Evolutionary conservation across 2,329 filamentous ascomycete genomes (phyloP).

Genomic region (Alternaria longipes): DNA sequence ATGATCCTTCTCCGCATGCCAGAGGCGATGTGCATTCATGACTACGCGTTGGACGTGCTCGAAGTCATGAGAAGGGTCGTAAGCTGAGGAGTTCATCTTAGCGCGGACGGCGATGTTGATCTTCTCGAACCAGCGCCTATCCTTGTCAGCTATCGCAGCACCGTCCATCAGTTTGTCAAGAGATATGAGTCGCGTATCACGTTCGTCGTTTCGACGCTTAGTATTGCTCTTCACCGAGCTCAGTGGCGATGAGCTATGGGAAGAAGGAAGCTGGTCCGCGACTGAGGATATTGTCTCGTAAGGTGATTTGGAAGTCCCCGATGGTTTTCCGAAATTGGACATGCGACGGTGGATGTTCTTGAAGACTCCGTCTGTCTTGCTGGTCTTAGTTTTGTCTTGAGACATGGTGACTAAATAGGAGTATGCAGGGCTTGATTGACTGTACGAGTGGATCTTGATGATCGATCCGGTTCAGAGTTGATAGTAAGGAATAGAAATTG

Average conservation of each 20-base stretch:
- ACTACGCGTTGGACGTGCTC: slow-evolving; percentile 81
- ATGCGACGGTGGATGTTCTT: slow-evolving; percentile 1
- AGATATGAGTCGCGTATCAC: slow-evolving; percentile 5
- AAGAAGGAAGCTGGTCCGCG: neutral
- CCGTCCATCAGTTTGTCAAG: slow-evolving; percentile 5
- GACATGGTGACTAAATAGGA: neutral
- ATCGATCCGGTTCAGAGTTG: neutral
- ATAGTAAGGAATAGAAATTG: neutral
- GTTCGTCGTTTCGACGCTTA: slow-evolving; percentile 3
- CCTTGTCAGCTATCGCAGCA: neutral
- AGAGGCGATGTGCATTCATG: slow-evolving; percentile 70
- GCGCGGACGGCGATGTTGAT: slow-evolving; percentile 42
- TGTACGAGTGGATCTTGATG: neutral
- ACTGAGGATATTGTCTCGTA: neutral
- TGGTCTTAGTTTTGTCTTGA: neutral
- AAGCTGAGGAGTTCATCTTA: slow-evolving; percentile 72
- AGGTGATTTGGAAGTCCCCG: neutral
- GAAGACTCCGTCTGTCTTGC: neutral
- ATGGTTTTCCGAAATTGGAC: neutral
- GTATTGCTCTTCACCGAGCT: neutral
- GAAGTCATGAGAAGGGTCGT: slow-evolving; percentile 87
- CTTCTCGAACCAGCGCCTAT: slow-evolving; percentile 21
- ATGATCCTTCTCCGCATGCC: slow-evolving; percentile 58
- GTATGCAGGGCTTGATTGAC: neutral
- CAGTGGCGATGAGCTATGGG: neutral